phyloP scores from a whole-genome alignment of 148 eudicot genomes.

The Cornus suecica region DNA sequence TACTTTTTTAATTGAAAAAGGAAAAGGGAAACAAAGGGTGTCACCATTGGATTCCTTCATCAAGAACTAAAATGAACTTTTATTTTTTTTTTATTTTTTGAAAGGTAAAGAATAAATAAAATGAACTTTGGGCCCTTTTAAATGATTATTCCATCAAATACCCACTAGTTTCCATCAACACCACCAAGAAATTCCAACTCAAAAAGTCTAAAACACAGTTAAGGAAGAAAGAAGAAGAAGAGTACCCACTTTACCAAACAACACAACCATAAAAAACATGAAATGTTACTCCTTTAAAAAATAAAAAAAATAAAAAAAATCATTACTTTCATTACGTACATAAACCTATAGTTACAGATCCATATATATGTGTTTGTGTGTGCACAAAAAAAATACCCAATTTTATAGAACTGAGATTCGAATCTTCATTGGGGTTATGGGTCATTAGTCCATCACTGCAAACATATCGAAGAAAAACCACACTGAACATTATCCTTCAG shows the following conservation, averaged over 20 bases:
- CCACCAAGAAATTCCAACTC: not conserved
- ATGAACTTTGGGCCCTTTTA: not conserved
- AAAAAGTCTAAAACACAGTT: not conserved
- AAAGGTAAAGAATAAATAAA: not conserved
- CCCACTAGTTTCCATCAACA: not conserved
- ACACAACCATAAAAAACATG: not conserved
- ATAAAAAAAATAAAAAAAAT: not conserved
- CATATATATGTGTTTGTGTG: not conserved
- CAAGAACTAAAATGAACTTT: not conserved
- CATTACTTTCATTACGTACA: not conserved
- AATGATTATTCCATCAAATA: slow-evolving; percentile 2
- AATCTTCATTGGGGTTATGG: not conserved
- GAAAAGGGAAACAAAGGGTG: not conserved
- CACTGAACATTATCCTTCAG: not conserved
- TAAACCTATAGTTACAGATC: not conserved
- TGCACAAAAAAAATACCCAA: not conserved
- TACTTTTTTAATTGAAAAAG: not conserved
- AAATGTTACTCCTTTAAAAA: not conserved
- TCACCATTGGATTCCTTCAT: not conserved
- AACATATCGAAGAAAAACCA: not conserved
- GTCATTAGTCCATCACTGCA: not conserved
- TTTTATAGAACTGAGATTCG: not conserved
- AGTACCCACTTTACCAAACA: slow-evolving; percentile 6
- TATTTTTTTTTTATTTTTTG: too few species aligned
- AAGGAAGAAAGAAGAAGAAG: not conserved